Evolutionary conservation across 805 yeast species (phyloP).

Genomic region (Metschnikowia dekortorum): DNA sequence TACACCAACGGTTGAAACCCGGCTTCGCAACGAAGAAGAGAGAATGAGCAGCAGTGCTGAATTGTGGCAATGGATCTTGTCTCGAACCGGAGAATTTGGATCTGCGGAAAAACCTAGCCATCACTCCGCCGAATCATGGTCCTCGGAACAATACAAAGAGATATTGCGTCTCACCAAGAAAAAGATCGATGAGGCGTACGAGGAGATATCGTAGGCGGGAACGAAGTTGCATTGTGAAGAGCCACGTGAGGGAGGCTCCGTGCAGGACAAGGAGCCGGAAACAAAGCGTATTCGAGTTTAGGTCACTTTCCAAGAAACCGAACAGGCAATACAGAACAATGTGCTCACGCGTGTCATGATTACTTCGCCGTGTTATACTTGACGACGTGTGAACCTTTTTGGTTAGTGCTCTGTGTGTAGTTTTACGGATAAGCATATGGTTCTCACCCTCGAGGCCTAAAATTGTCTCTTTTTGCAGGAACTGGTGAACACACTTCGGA

Average conservation of each 20-base stretch:
- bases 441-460: too few relatives aligned
- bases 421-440: neutral
- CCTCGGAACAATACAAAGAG: slow-evolving; percentile 11
- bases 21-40: slow-evolving; percentile 6
- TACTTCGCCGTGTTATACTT: neutral
- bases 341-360: neutral
- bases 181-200: slow-evolving; percentile 12
- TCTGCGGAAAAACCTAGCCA: neutral
- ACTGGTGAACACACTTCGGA: neutral
- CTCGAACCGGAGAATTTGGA: slow-evolving; percentile 7
- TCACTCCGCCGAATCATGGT: neutral
- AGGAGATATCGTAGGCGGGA: neutral
- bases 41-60: slow-evolving; percentile 3
- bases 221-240: neutral
- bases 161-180: slow-evolving; percentile 14
- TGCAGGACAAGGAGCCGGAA: neutral
- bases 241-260: neutral
- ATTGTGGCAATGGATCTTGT: slow-evolving; percentile 17
- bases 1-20: slow-evolving; percentile 12
- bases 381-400: neutral
- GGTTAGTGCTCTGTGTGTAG: neutral
- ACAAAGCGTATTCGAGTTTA: neutral
- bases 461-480: neutral
- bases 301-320: neutral
- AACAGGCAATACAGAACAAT: neutral